Evolutionary conservation across 371 early-diverging fungal species (phyloP), one percentile per base, ranked within the genome.

Genomic region (Lichtheimia ramosa): DNA sequence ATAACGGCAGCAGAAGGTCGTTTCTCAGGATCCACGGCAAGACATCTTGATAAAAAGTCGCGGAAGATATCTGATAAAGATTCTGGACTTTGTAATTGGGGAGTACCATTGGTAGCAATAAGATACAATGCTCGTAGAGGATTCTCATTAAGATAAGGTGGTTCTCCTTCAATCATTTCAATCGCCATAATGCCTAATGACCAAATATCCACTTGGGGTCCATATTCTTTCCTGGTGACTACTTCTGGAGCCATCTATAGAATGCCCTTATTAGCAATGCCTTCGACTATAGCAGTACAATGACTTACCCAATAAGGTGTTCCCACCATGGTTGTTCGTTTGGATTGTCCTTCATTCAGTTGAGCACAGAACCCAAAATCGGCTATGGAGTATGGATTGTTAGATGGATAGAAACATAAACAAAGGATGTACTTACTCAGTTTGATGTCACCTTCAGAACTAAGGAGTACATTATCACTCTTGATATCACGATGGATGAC

Each of bases 401-500:
- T 43, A 46, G 21, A 46, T 46, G 15, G 5, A 20, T 16, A 14
- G 4, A 20, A 8, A 46, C 5, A 14, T 1, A 7, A 12, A 2
- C 12, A 7, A 1, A 7, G 5, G 20, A n/a, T 43, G 7, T 23
- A 62, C 75, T 66, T 77, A 82, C 82, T 92, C 50, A 94, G 74
- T 73, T 95, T 96, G 59, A 96, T 84, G 48, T 87, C 85, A 14
- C 96, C 96, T 61, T 86, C 84, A 52, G 86, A 62, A 16, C 84
- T 80, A 42, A 97, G 66, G n/a, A 96, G 72, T n/a, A 96, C 80
- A 65, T 97, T 97, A 68, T 96, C 96, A 50, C 92, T 89, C 75
- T 96, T 96, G 71, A 97, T 92, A 77, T 97, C 96, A 62, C 98
- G 85, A 69, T 96, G 96, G 56, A 96, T 94, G 28, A 96, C 89